Percentiles rank a stretch among this genome's conserved stretches.
Evolutionary conservation across 495 filamentous ascomycete species (phyloP).

Genomic region (Trichoderma asperelloides): DNA sequence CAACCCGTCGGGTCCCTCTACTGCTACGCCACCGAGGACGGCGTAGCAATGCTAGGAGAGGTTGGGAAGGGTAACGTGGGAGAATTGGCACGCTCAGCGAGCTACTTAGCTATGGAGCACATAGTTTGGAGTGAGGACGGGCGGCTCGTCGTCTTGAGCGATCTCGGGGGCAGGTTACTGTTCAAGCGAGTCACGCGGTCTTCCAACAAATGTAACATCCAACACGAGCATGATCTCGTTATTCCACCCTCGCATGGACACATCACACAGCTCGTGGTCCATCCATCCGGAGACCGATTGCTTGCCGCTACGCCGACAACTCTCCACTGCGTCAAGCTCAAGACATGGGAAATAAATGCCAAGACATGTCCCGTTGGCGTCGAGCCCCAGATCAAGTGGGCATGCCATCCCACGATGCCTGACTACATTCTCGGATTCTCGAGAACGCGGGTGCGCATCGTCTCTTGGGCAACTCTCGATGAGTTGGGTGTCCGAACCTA

Average conservation of each 20-base stretch:
- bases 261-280: not conserved
- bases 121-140: not conserved
- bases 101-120: not conserved
- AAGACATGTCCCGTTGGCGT: not conserved
- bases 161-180: not conserved
- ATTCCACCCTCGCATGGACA: not conserved
- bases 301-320: not conserved
- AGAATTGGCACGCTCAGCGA: not conserved
- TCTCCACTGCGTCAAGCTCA: not conserved
- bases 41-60: not conserved
- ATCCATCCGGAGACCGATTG: not conserved
- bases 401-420: not conserved
- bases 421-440: not conserved
- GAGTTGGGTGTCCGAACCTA: not conserved
- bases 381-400: not conserved
- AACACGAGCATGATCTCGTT: not conserved
- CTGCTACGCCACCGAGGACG: not conserved
- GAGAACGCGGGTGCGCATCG: not conserved
- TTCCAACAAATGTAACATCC: not conserved
- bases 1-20: not conserved
- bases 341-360: not conserved
- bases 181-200: not conserved
- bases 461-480: not conserved
- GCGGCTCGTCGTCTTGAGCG: not conserved
- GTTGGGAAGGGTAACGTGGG: not conserved